These are phyloP conservation scores for Geranium rotundifolium DNA, from an alignment of 345 rosid genomes.

Conservation along the genomic window DNA sequence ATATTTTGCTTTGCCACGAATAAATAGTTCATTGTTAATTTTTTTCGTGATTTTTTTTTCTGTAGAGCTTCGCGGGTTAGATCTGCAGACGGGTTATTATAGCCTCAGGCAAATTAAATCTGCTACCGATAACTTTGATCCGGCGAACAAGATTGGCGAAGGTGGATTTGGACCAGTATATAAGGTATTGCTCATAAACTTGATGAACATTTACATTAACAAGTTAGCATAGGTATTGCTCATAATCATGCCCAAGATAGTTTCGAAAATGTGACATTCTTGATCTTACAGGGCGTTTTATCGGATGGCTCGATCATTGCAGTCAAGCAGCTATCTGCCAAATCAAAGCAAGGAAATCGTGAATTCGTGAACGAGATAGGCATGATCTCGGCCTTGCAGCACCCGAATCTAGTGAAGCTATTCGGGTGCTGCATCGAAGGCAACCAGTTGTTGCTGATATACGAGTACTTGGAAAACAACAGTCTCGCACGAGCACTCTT, in stretches of 20 bases:
- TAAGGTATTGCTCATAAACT: constrained; percentile 5
- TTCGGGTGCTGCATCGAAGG: constrained; percentile 60
- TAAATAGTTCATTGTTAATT: neutral
- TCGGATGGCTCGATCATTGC: constrained; percentile 47
- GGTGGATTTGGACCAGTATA: constrained; percentile 20
- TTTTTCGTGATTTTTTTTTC: neutral
- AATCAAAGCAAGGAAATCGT: constrained; percentile 63
- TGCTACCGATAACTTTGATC: constrained; percentile 15
- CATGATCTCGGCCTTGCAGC: constrained; percentile 64
- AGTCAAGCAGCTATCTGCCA: constrained; percentile 60
- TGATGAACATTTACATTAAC: too few relatives aligned
- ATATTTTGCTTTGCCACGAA: too few relatives aligned
- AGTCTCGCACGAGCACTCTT: constrained; percentile 55
- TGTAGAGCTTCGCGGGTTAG: constrained; percentile 11
- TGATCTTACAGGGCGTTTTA: constrained; percentile 31
- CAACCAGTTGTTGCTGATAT: constrained; percentile 45
- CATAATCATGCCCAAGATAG: too few relatives aligned
- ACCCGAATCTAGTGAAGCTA: constrained; percentile 54
- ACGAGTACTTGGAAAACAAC: constrained; percentile 59
- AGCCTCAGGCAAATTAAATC: constrained; percentile 17
- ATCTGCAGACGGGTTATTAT: constrained; percentile 14
- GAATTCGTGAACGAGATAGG: constrained; percentile 62
- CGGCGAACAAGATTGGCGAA: constrained; percentile 16
- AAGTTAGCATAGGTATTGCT: too few relatives aligned
- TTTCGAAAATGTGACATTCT: neutral